Conservation (phyloP, 192 early-diverging fungal genomes). For the Backusella macrospora region DNA sequence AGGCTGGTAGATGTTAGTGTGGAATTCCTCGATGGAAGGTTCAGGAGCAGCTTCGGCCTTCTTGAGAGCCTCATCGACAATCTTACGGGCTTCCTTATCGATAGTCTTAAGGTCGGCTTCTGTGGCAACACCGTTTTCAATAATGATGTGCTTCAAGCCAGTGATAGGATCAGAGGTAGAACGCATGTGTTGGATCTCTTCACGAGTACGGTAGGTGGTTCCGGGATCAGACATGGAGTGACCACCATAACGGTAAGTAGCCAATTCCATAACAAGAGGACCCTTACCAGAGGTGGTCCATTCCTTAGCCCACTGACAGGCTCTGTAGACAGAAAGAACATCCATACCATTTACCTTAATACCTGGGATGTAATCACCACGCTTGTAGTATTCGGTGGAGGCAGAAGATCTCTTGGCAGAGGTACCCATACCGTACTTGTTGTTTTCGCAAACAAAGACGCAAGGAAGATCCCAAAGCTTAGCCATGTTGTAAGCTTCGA, state of each 20-base stretch:
- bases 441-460: conserved; percentile 98
- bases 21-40: conserved; percentile 74
- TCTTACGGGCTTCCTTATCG: conserved; percentile 86
- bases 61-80: conserved; percentile 85
- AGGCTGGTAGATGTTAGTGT: conserved; percentile 81
- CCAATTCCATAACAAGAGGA: conserved; percentile 93
- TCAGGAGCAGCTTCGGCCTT: conserved; percentile 80
- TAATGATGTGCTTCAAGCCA: conserved; percentile 81
- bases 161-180: conserved; percentile 93
- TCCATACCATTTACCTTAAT: conserved; percentile 88
- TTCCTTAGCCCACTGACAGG: conserved; percentile 81
- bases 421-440: conserved; percentile 99
- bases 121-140: conserved; percentile 68
- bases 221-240: conserved; percentile 99
- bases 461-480: conserved; percentile 95
- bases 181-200: conserved; percentile 98
- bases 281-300: conserved; percentile 83
- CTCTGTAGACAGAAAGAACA: conserved; percentile 87
- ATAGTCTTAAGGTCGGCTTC: conserved; percentile 93
- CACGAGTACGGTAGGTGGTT: conserved; percentile 98
- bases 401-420: conserved; percentile 86
- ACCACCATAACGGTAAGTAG: conserved; percentile 98
- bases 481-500: conserved; percentile 99
- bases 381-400: conserved; percentile 91
- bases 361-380: conserved; percentile 97